Conservation (phyloP, 208 protist species). For the Trypanosomatidae sp. region DNA sequence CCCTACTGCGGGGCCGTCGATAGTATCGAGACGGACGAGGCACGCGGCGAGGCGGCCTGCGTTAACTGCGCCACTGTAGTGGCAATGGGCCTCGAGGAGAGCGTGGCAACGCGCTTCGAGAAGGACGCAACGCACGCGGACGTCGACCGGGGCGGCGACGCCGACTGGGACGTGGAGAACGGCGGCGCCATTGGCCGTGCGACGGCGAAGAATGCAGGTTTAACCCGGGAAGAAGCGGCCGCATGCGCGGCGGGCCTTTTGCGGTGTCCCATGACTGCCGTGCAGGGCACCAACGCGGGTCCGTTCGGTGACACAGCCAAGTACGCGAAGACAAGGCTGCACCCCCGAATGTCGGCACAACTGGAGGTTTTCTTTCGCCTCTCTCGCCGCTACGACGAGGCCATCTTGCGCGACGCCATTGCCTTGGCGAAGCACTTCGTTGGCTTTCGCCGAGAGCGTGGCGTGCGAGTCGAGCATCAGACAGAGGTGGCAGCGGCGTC, state of each 20-base stretch:
- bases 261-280: constrained; percentile 1
- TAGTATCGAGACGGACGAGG: constrained; percentile 73
- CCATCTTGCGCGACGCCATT: constrained; percentile 40
- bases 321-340: constrained; percentile 43
- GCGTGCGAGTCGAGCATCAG: constrained; percentile 47
- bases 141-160: constrained; percentile 45
- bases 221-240: constrained; percentile 32
- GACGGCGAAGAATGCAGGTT: constrained; percentile 14
- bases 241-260: constrained; percentile 37
- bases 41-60: constrained; percentile 77
- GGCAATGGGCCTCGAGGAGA: constrained; percentile 83
- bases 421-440: constrained; percentile 54
- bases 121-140: constrained; percentile 73
- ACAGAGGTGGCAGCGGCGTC: constrained; percentile 66
- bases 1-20: constrained; percentile 76
- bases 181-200: constrained; percentile 12
- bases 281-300: background rate
- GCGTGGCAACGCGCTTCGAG: constrained; percentile 57
- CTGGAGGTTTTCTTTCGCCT: constrained; percentile 61
- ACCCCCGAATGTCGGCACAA: constrained; percentile 42
- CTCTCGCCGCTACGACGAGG: constrained; percentile 35
- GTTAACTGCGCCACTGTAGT: constrained; percentile 74
- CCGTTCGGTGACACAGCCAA: constrained; percentile 18
- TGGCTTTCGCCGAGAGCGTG: constrained; percentile 48
- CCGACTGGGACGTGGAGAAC: constrained; percentile 10